These are phyloP conservation scores for Coemansia sp. DNA, from an alignment of 192 early-diverging fungal genomes.

Conservation along the genomic window DNA sequence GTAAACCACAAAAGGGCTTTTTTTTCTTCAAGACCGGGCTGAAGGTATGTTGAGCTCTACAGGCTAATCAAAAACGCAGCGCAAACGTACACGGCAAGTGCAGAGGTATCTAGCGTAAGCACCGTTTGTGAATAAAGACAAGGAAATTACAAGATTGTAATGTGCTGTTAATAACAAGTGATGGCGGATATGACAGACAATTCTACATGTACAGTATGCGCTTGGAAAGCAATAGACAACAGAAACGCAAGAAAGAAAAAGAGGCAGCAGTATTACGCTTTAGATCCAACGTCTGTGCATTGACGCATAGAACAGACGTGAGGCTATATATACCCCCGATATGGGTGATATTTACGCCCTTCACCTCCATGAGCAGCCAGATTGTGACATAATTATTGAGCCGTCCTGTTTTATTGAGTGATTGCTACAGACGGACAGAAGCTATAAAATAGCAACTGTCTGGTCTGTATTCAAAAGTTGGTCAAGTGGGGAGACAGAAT, in stretches of 20 bases:
- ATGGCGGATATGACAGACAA: background rate
- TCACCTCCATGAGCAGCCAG: background rate
- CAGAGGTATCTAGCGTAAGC: background rate
- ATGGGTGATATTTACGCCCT: background rate
- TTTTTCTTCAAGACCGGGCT: background rate
- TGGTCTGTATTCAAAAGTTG: background rate
- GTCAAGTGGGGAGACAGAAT: background rate
- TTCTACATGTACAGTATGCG: background rate
- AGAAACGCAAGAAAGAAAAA: background rate
- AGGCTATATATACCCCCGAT: background rate
- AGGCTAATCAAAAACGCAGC: background rate
- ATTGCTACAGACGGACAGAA: background rate
- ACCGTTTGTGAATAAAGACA: background rate
- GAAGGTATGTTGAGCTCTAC: background rate
- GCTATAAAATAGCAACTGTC: background rate
- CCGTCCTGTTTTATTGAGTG: background rate
- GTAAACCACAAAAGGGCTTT: background rate
- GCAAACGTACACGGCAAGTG: no score
- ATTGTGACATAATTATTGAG: background rate
- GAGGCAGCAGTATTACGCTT: background rate
- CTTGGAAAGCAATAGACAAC: background rate
- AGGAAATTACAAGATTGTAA: background rate
- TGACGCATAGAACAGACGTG: background rate
- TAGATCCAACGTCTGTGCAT: constrained; percentile 2
- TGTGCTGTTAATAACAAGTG: background rate